Base-by-base conservation (phyloP, 2,329 filamentous ascomycete genomes). In the Amesomyces nigricolor region DNA sequence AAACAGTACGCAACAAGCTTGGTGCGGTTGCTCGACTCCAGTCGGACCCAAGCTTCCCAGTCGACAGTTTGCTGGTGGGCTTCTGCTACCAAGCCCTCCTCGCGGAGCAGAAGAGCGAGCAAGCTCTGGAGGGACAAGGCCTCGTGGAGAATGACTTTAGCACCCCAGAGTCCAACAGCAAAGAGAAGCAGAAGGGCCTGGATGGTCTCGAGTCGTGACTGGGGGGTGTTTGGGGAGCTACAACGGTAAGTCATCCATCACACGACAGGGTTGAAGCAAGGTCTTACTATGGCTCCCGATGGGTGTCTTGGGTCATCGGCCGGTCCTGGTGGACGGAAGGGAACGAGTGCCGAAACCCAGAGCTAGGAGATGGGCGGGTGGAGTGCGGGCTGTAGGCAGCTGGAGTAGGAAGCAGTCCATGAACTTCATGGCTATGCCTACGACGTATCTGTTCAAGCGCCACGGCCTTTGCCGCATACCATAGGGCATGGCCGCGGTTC, bases 171-270 rank as follows among this genome's bases (percentile, higher is more conserved):
- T 0, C 81, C 81, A 8, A 83, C 75, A 0, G 79, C 78, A 60
- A 83, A 83, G 4, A 85, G 74, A 1, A 87, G 66, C 0, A 87
- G 68, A 1, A 87, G 73, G 3, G 83, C 79, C 62, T 87, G 83
- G 2, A 85, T 85, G 0, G 82, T 87, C 65, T 87, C 83, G 44
- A 87, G 73, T 0, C 80, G 73, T 2, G 80, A 76, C 62, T 81
- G 78, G 0, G 79, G 78, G 0, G 79, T 82, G 55, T 83, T 86
- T 1, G 79, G 76, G 11, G 79, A 80, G 63, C 80, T 82, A 19
- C 3, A 3, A 29, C 6, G 4, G 50, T 63, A 14, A 62, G 51
- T 11, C 29, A 47, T 5, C 32, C 26, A 22, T 11, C 19, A n/a
- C 5, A 16, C 26, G 9, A 22, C 1, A 40, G 16, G 37, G 4